Evolutionary conservation across 768 basidiomycete genomes (phyloP).

Genomic region (Termitomyces sp.): DNA sequence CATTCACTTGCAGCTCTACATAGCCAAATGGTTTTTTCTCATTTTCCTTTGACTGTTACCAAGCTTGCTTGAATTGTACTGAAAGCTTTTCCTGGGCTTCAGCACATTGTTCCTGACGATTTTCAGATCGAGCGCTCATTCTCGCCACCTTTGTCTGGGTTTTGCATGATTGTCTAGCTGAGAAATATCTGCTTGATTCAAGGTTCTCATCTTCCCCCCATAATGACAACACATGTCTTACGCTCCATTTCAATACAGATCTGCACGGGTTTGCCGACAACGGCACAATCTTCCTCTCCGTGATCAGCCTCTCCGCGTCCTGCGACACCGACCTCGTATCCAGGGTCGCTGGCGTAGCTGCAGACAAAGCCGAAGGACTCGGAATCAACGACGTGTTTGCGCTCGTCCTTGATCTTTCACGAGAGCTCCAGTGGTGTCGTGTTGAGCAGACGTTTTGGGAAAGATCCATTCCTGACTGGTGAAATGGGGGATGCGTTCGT

Average conservation of each 20-base stretch:
- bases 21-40: too few relatives aligned
- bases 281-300: constrained; percentile 66
- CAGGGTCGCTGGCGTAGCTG: constrained; percentile 46
- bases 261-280: constrained; percentile 69
- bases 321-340: constrained; percentile 53
- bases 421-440: constrained; percentile 67
- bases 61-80: too few relatives aligned
- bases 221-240: not conserved
- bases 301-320: constrained; percentile 60
- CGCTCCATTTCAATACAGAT: constrained; percentile 29
- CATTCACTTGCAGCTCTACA: too few relatives aligned
- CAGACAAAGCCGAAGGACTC: constrained; percentile 59
- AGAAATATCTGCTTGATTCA: too few relatives aligned
- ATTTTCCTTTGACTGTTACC: too few relatives aligned
- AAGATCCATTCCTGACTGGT: constrained; percentile 58
- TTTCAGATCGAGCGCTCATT: too few relatives aligned
- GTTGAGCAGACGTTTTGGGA: constrained; percentile 70
- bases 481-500: too few relatives aligned
- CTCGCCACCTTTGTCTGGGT: too few relatives aligned
- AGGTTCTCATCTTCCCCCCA: constrained; percentile 26
- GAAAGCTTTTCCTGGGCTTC: too few relatives aligned
- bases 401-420: constrained; percentile 61
- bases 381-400: constrained; percentile 62
- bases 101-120: too few relatives aligned
- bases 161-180: too few relatives aligned